A percentile compares a stretch with the other conserved stretches of the same genome.
These are phyloP conservation scores for Mycena floridula DNA, from an alignment of 768 basidiomycete species.

Conservation along the genomic window DNA sequence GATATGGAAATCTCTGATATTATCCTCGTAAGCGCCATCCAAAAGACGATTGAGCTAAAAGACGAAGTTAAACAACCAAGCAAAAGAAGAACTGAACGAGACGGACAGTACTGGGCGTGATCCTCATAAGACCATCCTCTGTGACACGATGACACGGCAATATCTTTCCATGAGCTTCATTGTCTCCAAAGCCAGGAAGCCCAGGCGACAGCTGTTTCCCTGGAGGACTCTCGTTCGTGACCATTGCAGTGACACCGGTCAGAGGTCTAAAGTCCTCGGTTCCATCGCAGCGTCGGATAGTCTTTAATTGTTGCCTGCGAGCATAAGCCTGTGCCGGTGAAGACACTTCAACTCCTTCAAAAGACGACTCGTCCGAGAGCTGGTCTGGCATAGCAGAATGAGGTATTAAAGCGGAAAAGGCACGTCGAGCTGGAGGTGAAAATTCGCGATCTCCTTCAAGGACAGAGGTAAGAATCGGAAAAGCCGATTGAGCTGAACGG, in stretches of 20 bases:
- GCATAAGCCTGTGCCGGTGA: conserved; percentile 81
- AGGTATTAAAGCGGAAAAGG: conserved; percentile 68
- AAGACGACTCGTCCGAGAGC: conserved; percentile 48
- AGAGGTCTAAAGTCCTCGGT: conserved; percentile 75
- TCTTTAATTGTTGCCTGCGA: conserved; percentile 70
- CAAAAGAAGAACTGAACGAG: conserved; percentile 2
- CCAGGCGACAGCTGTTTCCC: conserved; percentile 52
- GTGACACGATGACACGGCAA: conserved; percentile 90
- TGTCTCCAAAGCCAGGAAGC: conserved; percentile 85
- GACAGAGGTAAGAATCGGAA: conserved; percentile 29
- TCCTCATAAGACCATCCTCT: conserved; percentile 94
- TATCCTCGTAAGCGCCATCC: conserved; percentile 61
- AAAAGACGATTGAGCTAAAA: conserved; percentile 71
- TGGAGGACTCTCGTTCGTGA: conserved; percentile 51
- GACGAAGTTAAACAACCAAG: conserved; percentile 9
- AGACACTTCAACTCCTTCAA: conserved; percentile 64
- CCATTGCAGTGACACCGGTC: conserved; percentile 57
- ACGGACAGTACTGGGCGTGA: conserved; percentile 73
- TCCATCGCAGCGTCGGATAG: conserved; percentile 73
- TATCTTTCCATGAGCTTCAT: conserved; percentile 89
- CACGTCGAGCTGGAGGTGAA: conserved; percentile 55
- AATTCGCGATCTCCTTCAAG: conserved; percentile 16
- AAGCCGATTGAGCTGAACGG: conserved; percentile 32
- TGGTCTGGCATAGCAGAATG: conserved; percentile 51
- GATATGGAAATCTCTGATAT: conserved; percentile 66